Base-by-base conservation (phyloP, 495 filamentous ascomycete species). In the Talaromyces thailandensis region DNA sequence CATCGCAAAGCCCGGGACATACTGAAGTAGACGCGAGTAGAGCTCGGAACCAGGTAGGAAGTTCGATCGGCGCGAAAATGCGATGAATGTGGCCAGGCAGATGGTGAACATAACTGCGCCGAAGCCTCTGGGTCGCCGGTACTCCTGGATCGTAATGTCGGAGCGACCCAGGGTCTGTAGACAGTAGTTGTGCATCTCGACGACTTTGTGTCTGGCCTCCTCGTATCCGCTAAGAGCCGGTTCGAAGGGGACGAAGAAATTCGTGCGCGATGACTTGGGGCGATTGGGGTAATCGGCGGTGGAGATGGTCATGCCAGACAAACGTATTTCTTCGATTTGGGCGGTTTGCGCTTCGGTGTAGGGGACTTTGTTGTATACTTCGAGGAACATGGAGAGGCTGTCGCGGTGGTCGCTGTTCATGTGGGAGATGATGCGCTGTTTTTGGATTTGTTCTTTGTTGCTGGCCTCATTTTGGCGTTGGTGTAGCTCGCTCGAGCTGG, bases 371-470 rank as follows among this genome's bases (percentile, higher is more conserved):
- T 66, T 71, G 79, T 81, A 88, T 71, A 87, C 80, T 63, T 82
- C 77, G 0, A 92, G 80, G 73, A 89, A 92, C 62, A 86, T 81
- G 48, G 74, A 68, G 16, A 94, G 78, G 29, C 88, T 87, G 64
- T 80, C 77, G 65, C 73, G 71, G 74, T 93, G 90, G 77, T 91
- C 86, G 43, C 75, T 76, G 77, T 93, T 93, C 89, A 94, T 92
- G 78, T 94, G 90, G 29, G 79, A 77, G 68, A 88, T 81, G 67
- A 91, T 88, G 69, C 87, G 85, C 24, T 63, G 53, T 37, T 63
- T 32, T n/a, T 25, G 53, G 25, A 25, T 1, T 23, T 62, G 50
- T 12, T 62, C 62, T 51, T 53, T 43, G 52, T 31, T 50, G 55
- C 14, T 24, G 31, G 31, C 7, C 37, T 37, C 61, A 48, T 58